Base-by-base conservation (phyloP, 2,329 filamentous ascomycete species). In the Aspergillus sp. region DNA sequence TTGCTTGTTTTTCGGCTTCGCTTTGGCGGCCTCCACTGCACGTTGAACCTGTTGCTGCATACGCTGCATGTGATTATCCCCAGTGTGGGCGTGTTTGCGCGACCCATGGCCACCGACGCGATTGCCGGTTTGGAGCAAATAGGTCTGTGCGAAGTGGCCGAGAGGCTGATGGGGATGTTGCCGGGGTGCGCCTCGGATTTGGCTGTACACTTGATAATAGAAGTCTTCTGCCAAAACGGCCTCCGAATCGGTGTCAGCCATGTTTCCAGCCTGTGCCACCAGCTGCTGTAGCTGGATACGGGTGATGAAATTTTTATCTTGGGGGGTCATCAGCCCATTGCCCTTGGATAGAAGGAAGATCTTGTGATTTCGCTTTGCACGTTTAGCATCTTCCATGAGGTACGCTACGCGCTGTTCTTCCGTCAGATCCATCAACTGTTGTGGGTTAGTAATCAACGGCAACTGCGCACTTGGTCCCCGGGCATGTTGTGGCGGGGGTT, bases 41-140 rank as follows among this genome's bases (percentile, higher is more conserved):
- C 95, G 88, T 73, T 97, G 93, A 12, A 99, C 96, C 75, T 99
- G 95, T 75, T 99, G 95, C 75, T 99, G 93, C 95, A 99, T 99
- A 55, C 95, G 89, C 73, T 98, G 95, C 79, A 98, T 91, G 70
- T 99, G 95, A 72, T 97, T 99, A 73, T 99, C 95, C 17, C 91
- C 92, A 44, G 89, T 91, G 58, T 91, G 85, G 60, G 88, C 86
- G 65, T 95, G 87, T 63, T 92, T 86, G 61, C 92, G 79, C 46
- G 74, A 82, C 70, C 86, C 84, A 58, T 75, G 71, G 42, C 84
- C 86, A 54, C 89, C 89, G 64, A 92, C 86, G 19, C 93, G 87
- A 65, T 89, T 90, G 27, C 93, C 93, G 2, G 93, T 97, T 75
- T 98, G 93, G 75, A 96, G 96, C 2, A 99, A 82, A 70, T 99